phyloP scores from a whole-genome alignment of 2,329 filamentous ascomycete genomes.

The Scleromitrula shiraiana region DNA sequence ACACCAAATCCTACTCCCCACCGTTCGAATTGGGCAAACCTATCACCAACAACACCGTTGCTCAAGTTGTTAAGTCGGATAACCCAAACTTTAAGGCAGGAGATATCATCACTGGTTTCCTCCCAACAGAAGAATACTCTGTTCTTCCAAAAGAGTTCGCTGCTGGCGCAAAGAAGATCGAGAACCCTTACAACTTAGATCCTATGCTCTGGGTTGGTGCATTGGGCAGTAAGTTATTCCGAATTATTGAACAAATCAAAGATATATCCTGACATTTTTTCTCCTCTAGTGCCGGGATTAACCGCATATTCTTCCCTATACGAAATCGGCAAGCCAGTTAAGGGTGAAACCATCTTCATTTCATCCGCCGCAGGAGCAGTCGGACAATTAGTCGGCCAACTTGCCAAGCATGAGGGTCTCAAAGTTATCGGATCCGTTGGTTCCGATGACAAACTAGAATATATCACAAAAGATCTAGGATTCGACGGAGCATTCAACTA shows the following conservation, averaged over 20 bases:
- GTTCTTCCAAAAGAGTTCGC: conserved; percentile 37
- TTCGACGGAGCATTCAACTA: conserved; percentile 76
- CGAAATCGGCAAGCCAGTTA: conserved; percentile 66
- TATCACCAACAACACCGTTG: conserved; percentile 55
- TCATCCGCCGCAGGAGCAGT: conserved; percentile 68
- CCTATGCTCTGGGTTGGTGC: conserved; percentile 63
- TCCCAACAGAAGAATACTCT: conserved; percentile 64
- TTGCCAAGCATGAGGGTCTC: conserved; percentile 69
- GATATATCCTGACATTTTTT: background rate
- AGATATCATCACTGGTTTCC: conserved; percentile 52
- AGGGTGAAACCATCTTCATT: conserved; percentile 72
- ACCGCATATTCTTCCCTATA: conserved; percentile 70
- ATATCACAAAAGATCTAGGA: conserved; percentile 62
- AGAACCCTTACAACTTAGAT: conserved; percentile 64
- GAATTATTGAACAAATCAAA: background rate
- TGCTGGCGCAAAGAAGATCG: conserved; percentile 42
- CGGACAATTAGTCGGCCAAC: conserved; percentile 67
- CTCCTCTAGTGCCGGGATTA: conserved; percentile 52
- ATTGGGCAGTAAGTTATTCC: conserved; percentile 45
- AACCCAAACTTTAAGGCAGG: conserved; percentile 54
- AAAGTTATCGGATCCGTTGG: conserved; percentile 68
- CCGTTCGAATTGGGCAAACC: conserved; percentile 54
- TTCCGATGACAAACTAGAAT: conserved; percentile 67
- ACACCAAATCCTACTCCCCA: conserved; percentile 58
- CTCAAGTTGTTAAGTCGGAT: conserved; percentile 64